Base-by-base conservation (phyloP, 129 eudicot genomes). In the Flaveria brownii region DNA sequence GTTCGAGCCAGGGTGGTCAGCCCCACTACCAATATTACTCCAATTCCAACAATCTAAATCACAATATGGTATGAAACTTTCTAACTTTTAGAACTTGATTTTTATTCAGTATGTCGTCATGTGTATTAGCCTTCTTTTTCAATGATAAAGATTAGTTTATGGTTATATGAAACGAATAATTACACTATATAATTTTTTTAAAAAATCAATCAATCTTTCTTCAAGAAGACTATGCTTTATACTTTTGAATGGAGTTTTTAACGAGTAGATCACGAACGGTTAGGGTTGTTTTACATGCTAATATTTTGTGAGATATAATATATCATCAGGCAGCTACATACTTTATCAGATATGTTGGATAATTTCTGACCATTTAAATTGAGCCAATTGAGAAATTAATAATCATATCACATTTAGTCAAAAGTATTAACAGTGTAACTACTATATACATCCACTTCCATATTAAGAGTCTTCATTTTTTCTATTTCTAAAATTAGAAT, bases 1-100 rank as follows among this genome's bases (percentile, higher is more conserved):
- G 95, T 75, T 86, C 91, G 79, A 78, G 86, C 88, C 85, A 77
- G 61, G 86, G 81, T 75, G 81, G 79, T 71, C 78, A 78, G 80
- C 68, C 88, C 78, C 84, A 79, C 46, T 52, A 86, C 72, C 83
- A 82, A 71, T 73, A 79, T 49, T 55, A 79, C 71, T 30, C 75
- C 17, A 52, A 72, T 63, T 77, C 79, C 57, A 73, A 80, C 26
- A 63, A 72, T 69, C 67, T 75, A 50, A 73, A 80, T 45, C 79
- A 74, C 76, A 81, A 86, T 78, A 86, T 84, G 91, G 95, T 89
- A 89, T 67, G 63, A 66, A 18, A 55, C 18, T 63, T 63, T 14
- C 30, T 36, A 36, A 36, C 57, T 68, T 49, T 70, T 74, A 22
- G 23, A 25, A 43, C 42, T 51, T 15, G n/a, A 15, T 17, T 9